Base-by-base conservation (phyloP, 1,284 basidiomycete species). In the Sphagnurus paluster region DNA sequence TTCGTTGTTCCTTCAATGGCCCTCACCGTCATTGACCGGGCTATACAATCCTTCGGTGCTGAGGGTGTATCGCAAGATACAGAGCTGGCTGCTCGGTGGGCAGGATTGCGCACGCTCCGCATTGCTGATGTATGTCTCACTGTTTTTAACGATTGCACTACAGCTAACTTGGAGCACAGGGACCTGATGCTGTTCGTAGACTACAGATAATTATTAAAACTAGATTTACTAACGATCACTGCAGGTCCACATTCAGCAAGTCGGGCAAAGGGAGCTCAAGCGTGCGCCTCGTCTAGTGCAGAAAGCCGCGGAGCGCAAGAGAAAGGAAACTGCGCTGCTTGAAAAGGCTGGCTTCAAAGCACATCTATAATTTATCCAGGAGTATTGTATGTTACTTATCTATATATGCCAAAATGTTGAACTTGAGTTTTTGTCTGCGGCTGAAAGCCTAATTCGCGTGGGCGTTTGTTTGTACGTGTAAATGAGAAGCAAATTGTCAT, bases 21-120 rank as follows among this genome's bases (percentile, higher is more conserved):
- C 0, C 76, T 92, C 43, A 72, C 76, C 24, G 87, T 99, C 46
- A 78, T 98, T 43, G 97, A 99, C 71, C 84, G 93, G 29, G 90
- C 93, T 1, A 98, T 99, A 53, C 96, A 99, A 74, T 77, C 87
- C 0, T 91, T 92, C 62, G 96, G 96, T 46, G 96, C 93, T 19
- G 96, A 98, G 70, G 96, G 96, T 48, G 73, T 99, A 44, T 92
- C 80, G 40, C 93, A 97, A 68, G 96, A 98, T 61, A 86, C 87
- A 38, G 80, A 83, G 21, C 79, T 99, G 26, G 93, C 96, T 0
- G 63, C 69, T 42, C 77, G 80, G 52, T 98, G 84, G 75, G 89
- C 91, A 23, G 80, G 80, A 17, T 66, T 98, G 53, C 79, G 96
- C 44, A 98, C 95, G 0, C 76, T 98, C 20, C 82, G 93, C 32